Evolutionary conservation across 768 basidiomycete species (phyloP).

Genomic region (Agaricus blazei): DNA sequence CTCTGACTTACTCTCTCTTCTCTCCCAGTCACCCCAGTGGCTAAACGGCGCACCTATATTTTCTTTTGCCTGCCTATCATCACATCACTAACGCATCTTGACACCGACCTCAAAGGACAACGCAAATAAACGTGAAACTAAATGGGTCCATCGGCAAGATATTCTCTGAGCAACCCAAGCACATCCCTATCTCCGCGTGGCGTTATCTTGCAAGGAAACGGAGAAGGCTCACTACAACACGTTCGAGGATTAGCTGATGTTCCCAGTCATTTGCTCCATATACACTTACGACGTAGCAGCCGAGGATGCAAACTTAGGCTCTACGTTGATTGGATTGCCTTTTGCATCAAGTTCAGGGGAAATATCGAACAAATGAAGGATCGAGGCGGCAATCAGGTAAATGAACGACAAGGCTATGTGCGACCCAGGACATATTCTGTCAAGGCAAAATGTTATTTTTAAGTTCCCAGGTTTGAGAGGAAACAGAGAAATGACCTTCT

Average conservation of each 20-base stretch:
- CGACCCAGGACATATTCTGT: slow-evolving; percentile 48
- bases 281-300: neutral
- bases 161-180: neutral
- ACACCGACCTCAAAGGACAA: neutral
- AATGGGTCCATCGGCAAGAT: neutral
- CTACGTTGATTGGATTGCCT: slow-evolving; percentile 18
- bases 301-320: slow-evolving; percentile 25
- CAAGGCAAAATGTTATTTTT: neutral
- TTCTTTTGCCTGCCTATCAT: too few relatives aligned
- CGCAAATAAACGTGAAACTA: neutral
- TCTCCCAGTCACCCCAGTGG: too few relatives aligned
- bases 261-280: neutral
- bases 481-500: slow-evolving; percentile 11
- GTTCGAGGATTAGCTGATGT: neutral
- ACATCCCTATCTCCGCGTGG: slow-evolving; percentile 1
- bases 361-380: slow-evolving; percentile 17
- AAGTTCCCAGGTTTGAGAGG: too few relatives aligned
- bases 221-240: neutral
- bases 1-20: too few relatives aligned
- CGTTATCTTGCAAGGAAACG: neutral
- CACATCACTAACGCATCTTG: neutral
- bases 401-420: slow-evolving; percentile 41
- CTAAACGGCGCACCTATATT: too few relatives aligned
- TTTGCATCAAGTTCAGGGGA: slow-evolving; percentile 10
- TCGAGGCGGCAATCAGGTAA: slow-evolving; percentile 15